Percentiles rank a stretch among this genome's conserved stretches.
Conservation (phyloP, 2,329 filamentous ascomycete species). For the Fusarium musae region DNA sequence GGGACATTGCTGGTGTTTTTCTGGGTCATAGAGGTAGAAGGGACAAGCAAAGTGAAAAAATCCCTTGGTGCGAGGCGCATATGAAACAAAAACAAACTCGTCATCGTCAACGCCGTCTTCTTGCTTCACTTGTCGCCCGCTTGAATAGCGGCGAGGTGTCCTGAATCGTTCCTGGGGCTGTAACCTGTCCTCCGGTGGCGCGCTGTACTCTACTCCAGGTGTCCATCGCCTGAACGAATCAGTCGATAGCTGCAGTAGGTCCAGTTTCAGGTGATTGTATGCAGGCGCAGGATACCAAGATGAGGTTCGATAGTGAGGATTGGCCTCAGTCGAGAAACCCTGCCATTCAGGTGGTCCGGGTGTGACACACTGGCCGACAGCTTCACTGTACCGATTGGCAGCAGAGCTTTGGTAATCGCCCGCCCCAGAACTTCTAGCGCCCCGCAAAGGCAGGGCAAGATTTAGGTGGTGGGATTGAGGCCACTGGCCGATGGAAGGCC, state of each 20-base stretch:
- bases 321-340: neutral
- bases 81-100: rapidly evolving
- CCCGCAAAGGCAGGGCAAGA: neutral
- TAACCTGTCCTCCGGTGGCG: neutral
- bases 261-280: neutral
- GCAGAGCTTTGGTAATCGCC: neutral
- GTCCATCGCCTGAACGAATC: rapidly evolving
- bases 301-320: rapidly evolving
- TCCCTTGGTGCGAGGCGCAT: rapidly evolving
- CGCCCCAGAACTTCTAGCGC: neutral
- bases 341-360: rapidly evolving
- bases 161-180: neutral
- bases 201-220: neutral
- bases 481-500: neutral
- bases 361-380: neutral
- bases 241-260: neutral
- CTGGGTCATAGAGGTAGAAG: neutral
- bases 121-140: neutral
- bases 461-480: neutral
- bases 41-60: neutral
- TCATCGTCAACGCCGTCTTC: neutral
- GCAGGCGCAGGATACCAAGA: neutral
- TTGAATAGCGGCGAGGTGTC: neutral
- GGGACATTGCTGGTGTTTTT: neutral
- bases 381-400: neutral